Evolutionary conservation across 371 early-diverging fungal genomes (phyloP).

Genomic region (Mortierella sp.): DNA sequence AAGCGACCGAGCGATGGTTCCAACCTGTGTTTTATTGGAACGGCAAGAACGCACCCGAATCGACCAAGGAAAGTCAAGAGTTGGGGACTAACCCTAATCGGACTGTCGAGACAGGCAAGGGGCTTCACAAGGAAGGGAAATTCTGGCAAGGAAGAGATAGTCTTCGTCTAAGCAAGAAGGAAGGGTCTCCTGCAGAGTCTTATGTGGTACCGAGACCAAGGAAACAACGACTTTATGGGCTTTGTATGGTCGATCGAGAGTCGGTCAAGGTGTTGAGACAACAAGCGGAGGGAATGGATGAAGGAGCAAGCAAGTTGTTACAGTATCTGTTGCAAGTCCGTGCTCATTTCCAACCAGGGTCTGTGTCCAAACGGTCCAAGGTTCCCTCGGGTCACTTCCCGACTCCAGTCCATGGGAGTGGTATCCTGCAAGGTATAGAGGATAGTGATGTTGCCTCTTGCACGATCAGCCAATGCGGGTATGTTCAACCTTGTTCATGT

Average conservation of each 20-base stretch:
- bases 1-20: conserved; percentile 58
- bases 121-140: conserved; percentile 57
- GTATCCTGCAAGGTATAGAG: conserved; percentile 57
- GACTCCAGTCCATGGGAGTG: conserved; percentile 40
- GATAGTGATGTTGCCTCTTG: conserved; percentile 62
- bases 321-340: conserved; percentile 53
- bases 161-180: conserved; percentile 64
- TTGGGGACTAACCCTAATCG: neutral
- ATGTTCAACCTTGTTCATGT: no score
- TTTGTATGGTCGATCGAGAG: conserved; percentile 63
- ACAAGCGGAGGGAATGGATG: conserved; percentile 46
- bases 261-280: conserved; percentile 56
- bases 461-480: conserved; percentile 67
- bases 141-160: conserved; percentile 70
- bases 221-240: neutral
- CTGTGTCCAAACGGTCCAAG: conserved; percentile 27
- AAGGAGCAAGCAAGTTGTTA: conserved; percentile 48
- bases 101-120: conserved; percentile 2
- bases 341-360: conserved; percentile 43
- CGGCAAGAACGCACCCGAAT: conserved; percentile 60
- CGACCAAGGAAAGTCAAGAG: neutral
- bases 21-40: conserved; percentile 74
- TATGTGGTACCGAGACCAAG: neutral
- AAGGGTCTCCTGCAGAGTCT: conserved; percentile 71
- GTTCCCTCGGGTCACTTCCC: neutral